phyloP scores from a whole-genome alignment of 768 basidiomycete genomes.

The Hortiboletus flavorubellus region DNA sequence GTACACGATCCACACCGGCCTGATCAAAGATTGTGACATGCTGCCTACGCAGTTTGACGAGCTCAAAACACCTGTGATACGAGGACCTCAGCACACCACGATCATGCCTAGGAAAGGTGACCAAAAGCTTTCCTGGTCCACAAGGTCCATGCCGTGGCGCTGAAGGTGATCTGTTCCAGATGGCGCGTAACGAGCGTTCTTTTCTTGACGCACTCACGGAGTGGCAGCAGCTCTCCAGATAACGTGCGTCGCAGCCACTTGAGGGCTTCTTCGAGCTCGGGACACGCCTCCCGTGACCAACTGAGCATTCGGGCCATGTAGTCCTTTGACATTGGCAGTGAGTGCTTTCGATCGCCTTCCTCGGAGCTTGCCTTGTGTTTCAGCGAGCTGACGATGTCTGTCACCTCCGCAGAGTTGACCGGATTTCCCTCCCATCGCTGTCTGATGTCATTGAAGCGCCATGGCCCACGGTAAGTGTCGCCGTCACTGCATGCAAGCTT shows the following conservation, averaged over 20 bases:
- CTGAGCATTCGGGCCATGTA: background rate
- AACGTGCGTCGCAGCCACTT: background rate
- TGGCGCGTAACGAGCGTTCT: background rate
- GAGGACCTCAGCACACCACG: background rate
- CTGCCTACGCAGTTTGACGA: constrained; percentile 20
- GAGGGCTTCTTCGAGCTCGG: background rate
- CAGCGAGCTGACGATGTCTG: background rate
- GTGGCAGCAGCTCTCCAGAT: background rate
- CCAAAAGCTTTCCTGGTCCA: background rate
- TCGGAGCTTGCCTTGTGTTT: background rate
- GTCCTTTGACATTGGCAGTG: background rate
- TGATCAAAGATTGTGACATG: constrained; percentile 15
- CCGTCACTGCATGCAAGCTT: background rate
- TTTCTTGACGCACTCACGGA: background rate
- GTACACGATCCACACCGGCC: background rate
- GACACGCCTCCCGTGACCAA: background rate
- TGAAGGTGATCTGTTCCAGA: background rate
- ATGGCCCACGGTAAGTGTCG: background rate
- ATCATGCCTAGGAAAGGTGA: no score
- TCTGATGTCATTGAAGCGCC: background rate
- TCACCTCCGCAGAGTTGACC: background rate
- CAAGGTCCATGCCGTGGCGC: background rate
- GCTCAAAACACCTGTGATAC: constrained; percentile 30
- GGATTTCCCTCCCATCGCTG: background rate
- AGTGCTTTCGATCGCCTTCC: background rate